phyloP scores from a whole-genome alignment of 805 yeast species.

The Soucietia sequanensis region DNA sequence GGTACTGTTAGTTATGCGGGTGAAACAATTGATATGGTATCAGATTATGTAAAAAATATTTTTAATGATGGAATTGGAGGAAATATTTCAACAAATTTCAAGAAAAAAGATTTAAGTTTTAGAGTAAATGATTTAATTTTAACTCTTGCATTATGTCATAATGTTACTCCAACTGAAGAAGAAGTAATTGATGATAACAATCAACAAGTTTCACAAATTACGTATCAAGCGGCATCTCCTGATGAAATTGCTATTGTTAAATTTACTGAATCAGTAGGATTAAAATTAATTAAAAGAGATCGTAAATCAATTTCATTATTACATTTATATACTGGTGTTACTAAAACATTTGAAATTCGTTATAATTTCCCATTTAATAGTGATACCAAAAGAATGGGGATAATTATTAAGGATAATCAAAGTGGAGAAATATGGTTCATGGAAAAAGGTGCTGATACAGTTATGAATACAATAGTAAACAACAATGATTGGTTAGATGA shows the following conservation, averaged over 20 bases:
- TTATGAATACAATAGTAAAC: slow-evolving; percentile 80
- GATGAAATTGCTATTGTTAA: slow-evolving; percentile 97
- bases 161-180: slow-evolving; percentile 83
- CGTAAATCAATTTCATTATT: slow-evolving; percentile 67
- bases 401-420: slow-evolving; percentile 63
- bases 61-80: slow-evolving; percentile 24
- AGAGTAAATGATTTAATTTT: slow-evolving; percentile 78
- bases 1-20: slow-evolving; percentile 92
- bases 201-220: slow-evolving; percentile 38
- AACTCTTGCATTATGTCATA: slow-evolving; percentile 92
- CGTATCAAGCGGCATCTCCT: slow-evolving; percentile 98
- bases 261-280: slow-evolving; percentile 84
- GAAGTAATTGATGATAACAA: no score
- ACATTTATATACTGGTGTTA: slow-evolving; percentile 57
- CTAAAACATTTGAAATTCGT: slow-evolving; percentile 61
- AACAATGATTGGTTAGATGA: slow-evolving; percentile 96
- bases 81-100: slow-evolving; percentile 10
- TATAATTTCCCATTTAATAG: slow-evolving; percentile 93
- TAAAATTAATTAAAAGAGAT: slow-evolving; percentile 78
- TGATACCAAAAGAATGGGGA: slow-evolving; percentile 96
- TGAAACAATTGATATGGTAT: slow-evolving; percentile 87
- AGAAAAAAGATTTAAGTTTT: slow-evolving; percentile 67
- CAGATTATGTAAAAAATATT: slow-evolving; percentile 53
- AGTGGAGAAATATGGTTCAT: slow-evolving; percentile 79
- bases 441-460: slow-evolving; percentile 96